Evolutionary conservation across 2,329 filamentous ascomycete genomes (phyloP), one percentile per base, ranked within the genome.

Genomic region (Verticillium nubilum): DNA sequence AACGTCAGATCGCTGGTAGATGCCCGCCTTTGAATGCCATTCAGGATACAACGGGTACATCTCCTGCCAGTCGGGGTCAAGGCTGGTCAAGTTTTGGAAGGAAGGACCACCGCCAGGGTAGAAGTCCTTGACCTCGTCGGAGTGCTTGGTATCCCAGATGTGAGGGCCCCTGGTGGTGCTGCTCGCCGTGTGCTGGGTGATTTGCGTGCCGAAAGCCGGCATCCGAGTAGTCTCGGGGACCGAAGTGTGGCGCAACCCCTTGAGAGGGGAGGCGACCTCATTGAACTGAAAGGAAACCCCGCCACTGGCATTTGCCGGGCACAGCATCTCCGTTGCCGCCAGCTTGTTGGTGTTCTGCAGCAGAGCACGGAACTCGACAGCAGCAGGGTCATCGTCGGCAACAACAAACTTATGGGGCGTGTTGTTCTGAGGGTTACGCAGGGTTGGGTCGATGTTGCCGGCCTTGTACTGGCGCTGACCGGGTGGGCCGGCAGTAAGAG

Each of bases 401-500:
- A 58, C 47, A 23, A 62, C 62, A 5, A 62, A 67, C 42, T 71
- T 68, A 7, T 62, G 26, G 19, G 59, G 61, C 3, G 54, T n/a
- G 29, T 68, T 66, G 26, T 68, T 67, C 17, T 70, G 69, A 31
- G 73, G 67, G 31, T 71, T 67, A 59, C 71, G 75, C 60, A 74
- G 67, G 1, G 72, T 70, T 9, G 70, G 67, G 28, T 81, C 77
- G 33, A 78, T 72, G 2, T 74, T 74, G 26, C 74, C 73, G n/a
- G 78, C 72, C 23, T 73, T 78, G 63, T 77, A 78, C 59, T 80
- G 79, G 50, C 81, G 78, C 61, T 80, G 78, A 23, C 82, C 82
- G 13, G 82, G 82, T 50, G 82, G 82, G 1, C 82, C 82, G 28
- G 82, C 82, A 23, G 79, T 83, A 63, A 84, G 66, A 10, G 81